Evolutionary conservation across 2,329 filamentous ascomycete genomes (phyloP), one percentile per base, ranked within the genome.

Genomic region (Diaporthe amygdali): DNA sequence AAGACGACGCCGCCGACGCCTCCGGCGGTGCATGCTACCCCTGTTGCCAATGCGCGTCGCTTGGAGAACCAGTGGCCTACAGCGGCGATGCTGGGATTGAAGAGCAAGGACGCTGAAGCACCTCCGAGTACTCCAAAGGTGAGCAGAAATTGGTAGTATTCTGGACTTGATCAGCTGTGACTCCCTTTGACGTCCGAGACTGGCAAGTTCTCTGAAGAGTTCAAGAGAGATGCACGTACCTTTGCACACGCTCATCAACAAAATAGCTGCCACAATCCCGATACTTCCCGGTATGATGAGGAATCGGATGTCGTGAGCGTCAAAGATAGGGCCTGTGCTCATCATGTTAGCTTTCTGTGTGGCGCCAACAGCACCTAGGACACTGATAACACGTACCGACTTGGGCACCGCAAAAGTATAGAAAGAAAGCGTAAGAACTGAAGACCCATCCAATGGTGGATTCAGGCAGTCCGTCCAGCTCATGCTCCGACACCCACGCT

Each of bases 371-470:
- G 22, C 2, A 2, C 32, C 0, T 3, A 5, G 20, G 12, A 15
- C 1, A 10, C 1, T 25, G n/a, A 12, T n/a, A 20, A 7, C 9
- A 49, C 59, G 5, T 3, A 49, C 59, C 59, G 9, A 64, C 59
- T 37, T 64, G 59, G 8, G 59, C 59, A 41, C 95, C 94, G 59
- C 94, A 91, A 78, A 96, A 93, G 81, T 97, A 97, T 69, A 92
- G 89, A 27, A 97, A 83, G 76, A 96, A 97, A 9, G 93, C 90
- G 78, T 95, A 97, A 66, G 97, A 84, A 71, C 92, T 93, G 77
- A 97, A 96, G 73, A 98, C 94, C 95, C 95, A 97, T 17, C 94
- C 94, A 46, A 96, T 90, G 9, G 88, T 90, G 44, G 92, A 90
- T 71, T 92, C 90, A 71, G 84, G 89, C 78, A 94, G 91, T 34